A percentile compares a stretch with the other conserved stretches of the same genome.
Conservation (phyloP, 257 asterid species). For the Capsicum baccatum region DNA sequence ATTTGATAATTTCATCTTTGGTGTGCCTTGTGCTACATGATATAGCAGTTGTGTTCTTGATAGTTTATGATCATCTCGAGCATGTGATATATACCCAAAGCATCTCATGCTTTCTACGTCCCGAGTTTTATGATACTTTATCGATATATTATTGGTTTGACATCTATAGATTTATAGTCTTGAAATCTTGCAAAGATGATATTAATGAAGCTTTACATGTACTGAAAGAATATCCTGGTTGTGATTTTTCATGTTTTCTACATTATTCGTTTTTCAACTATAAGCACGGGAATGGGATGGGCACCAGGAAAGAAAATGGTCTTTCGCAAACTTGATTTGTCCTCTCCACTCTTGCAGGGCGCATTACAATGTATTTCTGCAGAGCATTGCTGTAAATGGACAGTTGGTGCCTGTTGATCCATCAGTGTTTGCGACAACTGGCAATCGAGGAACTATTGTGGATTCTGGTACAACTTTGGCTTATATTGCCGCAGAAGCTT, state of each 20-base stretch:
- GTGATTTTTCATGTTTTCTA: not conserved
- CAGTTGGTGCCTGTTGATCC: constrained; percentile 70
- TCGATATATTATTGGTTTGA: not conserved
- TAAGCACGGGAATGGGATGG: not conserved
- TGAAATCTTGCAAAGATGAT: not conserved
- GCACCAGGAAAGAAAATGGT: constrained; percentile 14
- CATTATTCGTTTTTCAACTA: not conserved
- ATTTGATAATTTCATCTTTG: constrained; percentile 5
- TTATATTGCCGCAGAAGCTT: constrained; percentile 82
- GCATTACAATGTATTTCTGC: constrained; percentile 80
- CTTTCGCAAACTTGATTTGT: not conserved
- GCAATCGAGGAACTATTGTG: constrained; percentile 71
- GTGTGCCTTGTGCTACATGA: constrained; percentile 8
- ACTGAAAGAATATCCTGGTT: not conserved
- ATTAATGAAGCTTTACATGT: not conserved
- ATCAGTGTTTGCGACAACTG: constrained; percentile 74
- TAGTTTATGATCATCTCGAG: constrained; percentile 3
- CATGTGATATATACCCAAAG: not conserved
- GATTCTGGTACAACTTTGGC: constrained; percentile 96
- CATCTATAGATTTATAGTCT: not conserved
- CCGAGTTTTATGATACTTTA: not conserved
- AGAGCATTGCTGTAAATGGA: constrained; percentile 81
- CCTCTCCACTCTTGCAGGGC: constrained; percentile 53
- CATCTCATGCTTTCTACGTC: not conserved
- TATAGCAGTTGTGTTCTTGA: constrained; percentile 14